A percentile compares a stretch with the other conserved stretches of the same genome.
Conservation (phyloP, 169 alveolate genomes). For the Perkinsus chesapeaki region DNA sequence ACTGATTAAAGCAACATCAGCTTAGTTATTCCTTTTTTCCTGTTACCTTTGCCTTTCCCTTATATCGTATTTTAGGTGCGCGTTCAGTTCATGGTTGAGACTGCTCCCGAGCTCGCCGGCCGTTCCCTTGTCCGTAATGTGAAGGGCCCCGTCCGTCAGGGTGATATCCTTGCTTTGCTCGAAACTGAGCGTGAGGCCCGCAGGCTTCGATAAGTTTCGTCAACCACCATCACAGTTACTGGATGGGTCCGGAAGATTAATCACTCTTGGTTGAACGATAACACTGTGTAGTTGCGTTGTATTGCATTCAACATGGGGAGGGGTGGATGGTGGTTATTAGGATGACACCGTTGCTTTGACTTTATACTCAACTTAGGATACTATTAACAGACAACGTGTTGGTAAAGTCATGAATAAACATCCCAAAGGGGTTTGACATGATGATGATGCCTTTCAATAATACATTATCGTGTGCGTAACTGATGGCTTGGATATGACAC, state of each 20-base stretch:
- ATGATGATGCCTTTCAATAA: not conserved
- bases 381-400: not conserved
- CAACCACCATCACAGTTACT: not conserved
- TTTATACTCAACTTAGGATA: no score
- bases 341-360: not conserved
- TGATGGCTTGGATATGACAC: not conserved
- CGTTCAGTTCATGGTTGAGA: conserved; percentile 63
- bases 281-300: not conserved
- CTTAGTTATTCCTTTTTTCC: not conserved
- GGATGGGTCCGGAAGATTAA: not conserved
- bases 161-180: conserved; percentile 91
- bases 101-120: conserved; percentile 68
- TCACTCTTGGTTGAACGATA: not conserved
- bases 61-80: not conserved
- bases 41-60: not conserved
- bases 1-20: not conserved
- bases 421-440: not conserved
- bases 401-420: not conserved
- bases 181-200: conserved; percentile 98
- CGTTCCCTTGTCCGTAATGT: conserved; percentile 93
- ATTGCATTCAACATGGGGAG: not conserved
- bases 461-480: not conserved
- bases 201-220: conserved; percentile 73
- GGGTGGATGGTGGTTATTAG: no score
- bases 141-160: conserved; percentile 91